These are phyloP conservation scores for Aaosphaeria pasadenensis DNA, from an alignment of 2,329 filamentous ascomycete species.

Conservation along the genomic window DNA sequence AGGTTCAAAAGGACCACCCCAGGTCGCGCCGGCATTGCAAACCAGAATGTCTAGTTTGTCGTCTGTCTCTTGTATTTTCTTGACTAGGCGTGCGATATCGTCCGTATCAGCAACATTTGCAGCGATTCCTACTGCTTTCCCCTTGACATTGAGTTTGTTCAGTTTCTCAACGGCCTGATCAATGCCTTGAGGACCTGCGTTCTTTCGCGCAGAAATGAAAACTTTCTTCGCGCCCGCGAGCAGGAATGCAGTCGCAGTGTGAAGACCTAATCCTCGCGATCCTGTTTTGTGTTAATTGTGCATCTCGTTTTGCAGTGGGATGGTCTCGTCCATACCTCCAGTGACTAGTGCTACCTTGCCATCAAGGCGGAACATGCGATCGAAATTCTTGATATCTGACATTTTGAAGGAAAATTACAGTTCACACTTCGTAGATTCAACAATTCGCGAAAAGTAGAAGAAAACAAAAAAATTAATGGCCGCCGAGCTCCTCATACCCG, in stretches of 20 bases:
- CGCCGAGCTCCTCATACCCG: neutral
- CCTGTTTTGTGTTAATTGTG: slow-evolving; percentile 19
- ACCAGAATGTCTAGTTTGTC: slow-evolving; percentile 37
- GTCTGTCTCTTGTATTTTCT: slow-evolving; percentile 27
- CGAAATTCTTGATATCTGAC: slow-evolving; percentile 32
- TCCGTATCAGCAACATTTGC: slow-evolving; percentile 37
- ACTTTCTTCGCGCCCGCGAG: slow-evolving; percentile 40
- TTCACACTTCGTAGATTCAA: neutral
- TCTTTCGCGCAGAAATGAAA: slow-evolving; percentile 38
- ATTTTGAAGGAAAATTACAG: slow-evolving; percentile 10
- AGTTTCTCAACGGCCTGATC: slow-evolving; percentile 38
- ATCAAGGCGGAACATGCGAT: slow-evolving; percentile 34
- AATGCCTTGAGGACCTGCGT: slow-evolving; percentile 35
- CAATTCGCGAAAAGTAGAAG: neutral
- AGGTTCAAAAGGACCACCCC: slow-evolving; percentile 37
- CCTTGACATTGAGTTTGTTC: slow-evolving; percentile 35
- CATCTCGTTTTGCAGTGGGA: neutral
- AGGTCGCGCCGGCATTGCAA: slow-evolving; percentile 39
- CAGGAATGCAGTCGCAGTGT: slow-evolving; percentile 39
- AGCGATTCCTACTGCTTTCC: slow-evolving; percentile 32
- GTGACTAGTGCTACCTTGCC: slow-evolving; percentile 38
- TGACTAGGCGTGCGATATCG: slow-evolving; percentile 33
- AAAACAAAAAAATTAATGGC: neutral
- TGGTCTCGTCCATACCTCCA: slow-evolving; percentile 20
- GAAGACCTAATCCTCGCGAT: slow-evolving; percentile 38